Percentiles rank a stretch among this genome's conserved stretches.
Evolutionary conservation across 129 eudicot species (phyloP).

Genomic region (Tagetes erecta): DNA sequence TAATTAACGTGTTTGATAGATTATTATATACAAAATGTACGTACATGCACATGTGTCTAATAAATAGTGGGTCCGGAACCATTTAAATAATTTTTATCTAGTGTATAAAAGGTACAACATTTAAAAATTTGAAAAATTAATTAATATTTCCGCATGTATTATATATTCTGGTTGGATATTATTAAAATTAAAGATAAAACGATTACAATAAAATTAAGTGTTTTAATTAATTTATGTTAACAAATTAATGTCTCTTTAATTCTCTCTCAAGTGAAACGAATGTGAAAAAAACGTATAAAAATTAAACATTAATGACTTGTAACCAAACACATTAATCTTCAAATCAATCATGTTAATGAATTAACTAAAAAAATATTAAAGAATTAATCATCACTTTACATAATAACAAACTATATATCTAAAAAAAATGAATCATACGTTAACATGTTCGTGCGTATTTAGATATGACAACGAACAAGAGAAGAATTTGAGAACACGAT

Average conservation of each 20-base stretch:
- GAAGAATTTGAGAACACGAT: constrained; percentile 64
- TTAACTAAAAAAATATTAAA: constrained; percentile 28
- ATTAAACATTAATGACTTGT: constrained; percentile 4
- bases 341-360: constrained; percentile 14
- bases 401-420: constrained; percentile 18
- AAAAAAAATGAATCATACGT: constrained; percentile 10
- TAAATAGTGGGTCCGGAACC: too few species aligned
- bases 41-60: too few species aligned
- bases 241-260: background rate
- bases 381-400: constrained; percentile 27
- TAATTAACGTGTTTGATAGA: too few species aligned
- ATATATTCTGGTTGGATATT: background rate
- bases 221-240: background rate
- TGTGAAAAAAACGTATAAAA: background rate
- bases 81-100: too few species aligned
- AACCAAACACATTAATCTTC: constrained; percentile 7
- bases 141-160: too few species aligned
- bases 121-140: too few species aligned
- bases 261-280: background rate
- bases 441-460: constrained; percentile 12
- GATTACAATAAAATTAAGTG: background rate
- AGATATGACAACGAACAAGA: constrained; percentile 73
- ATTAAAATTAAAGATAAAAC: background rate
- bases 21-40: too few species aligned
- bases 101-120: too few species aligned